Base-by-base conservation (phyloP, 129 eudicot genomes). In the Chrysanthemum makinoi region DNA sequence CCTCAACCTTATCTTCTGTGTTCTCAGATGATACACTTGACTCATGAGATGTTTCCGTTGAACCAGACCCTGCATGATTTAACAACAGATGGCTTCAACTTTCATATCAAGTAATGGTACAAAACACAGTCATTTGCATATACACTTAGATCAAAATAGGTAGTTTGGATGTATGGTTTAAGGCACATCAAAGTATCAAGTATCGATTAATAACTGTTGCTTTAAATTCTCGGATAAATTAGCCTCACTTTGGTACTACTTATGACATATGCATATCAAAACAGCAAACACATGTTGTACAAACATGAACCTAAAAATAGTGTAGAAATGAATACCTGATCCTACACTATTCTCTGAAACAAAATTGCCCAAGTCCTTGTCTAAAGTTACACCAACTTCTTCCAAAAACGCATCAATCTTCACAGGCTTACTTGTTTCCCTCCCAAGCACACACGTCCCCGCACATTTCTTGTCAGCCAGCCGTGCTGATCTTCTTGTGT, bases 401-500 rank as follows among this genome's bases (percentile, higher is more conserved):
- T 71, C 82, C 52, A 75, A 20, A 75, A 65, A 58, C 1, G 64
- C 69, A 59, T 26, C 72, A n/a, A 75, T 76, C 69, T 78, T 65
- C 22, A 69, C 54, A 7, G 72, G 53, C 55, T 66, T 52, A 58
- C 50, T 49, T n/a, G 63, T 51, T 68, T 62, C 80, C 12, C 44
- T 58, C 54, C 68, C 53, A 28, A 56, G 58, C 13, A 43, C 72
- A 43, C 24, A 59, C 26, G 24, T 7, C 17, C 49, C 79, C 22
- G 6, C 72, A 60, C 16, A 13, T 47, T 53, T 73, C 77, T 82
- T 80, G 47, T 62, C 83, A n/a, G 80, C 51, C 72, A 88, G 71
- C 83, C 95, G 83, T 46, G 81, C 66, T 6, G 95, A 88, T 46
- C 88, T 35, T 66, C 95, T 73, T 48, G 95, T 83, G 74, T 84